phyloP scores from a whole-genome alignment of 1,284 basidiomycete genomes.

The Entoloma clypeatum region DNA sequence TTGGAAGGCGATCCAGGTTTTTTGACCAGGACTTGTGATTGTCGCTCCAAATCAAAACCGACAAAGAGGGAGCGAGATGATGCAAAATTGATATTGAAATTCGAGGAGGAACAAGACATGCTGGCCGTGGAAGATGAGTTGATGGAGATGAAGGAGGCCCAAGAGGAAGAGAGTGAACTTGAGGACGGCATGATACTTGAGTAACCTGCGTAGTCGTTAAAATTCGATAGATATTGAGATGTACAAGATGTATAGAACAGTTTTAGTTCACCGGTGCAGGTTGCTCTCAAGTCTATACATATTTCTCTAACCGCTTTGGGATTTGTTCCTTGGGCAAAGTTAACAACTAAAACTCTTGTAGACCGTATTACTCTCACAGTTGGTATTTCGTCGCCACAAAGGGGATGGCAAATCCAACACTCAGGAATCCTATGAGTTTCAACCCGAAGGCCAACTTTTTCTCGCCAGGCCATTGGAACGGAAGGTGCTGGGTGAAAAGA shows the following conservation, averaged over 20 bases:
- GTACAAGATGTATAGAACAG: no score
- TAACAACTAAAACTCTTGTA: conserved; percentile 7
- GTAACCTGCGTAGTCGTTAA: conserved; percentile 6
- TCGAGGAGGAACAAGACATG: no score
- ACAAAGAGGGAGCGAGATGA: no score
- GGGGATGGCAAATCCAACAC: conserved; percentile 61
- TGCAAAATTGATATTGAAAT: no score
- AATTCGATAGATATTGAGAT: background rate
- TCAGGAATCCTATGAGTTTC: conserved; percentile 55
- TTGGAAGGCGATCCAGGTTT: conserved; percentile 61
- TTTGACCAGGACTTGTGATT: conserved; percentile 60
- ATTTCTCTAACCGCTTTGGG: conserved; percentile 20
- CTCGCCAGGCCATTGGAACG: conserved; percentile 57
- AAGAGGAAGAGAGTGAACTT: conserved; percentile 27
- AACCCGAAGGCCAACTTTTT: conserved; percentile 55
- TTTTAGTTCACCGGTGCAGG: no score
- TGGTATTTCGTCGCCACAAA: conserved; percentile 61
- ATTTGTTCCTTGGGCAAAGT: conserved; percentile 30
- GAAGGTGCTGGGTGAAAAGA: conserved; percentile 52
- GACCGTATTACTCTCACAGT: conserved; percentile 56
- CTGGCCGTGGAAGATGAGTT: conserved; percentile 36
- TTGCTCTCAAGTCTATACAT: no score
- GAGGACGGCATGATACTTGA: conserved; percentile 19
- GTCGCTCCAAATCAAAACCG: conserved; percentile 35
- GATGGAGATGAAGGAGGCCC: conserved; percentile 38